Base-by-base conservation (phyloP, 306 rosid genomes). In the Quercus variabilis region DNA sequence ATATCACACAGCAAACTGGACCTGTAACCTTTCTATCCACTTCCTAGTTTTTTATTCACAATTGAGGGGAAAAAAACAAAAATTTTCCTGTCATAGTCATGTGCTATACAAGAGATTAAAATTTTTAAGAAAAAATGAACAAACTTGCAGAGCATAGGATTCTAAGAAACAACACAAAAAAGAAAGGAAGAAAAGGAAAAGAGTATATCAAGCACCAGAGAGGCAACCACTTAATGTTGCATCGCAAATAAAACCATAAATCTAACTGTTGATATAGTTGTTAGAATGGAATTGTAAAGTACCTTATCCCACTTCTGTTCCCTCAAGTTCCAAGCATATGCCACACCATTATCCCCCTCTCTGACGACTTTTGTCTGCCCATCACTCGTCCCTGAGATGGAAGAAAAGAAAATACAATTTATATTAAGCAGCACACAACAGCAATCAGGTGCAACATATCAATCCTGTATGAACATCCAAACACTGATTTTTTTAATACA, bases 331-430 rank as follows among this genome's bases (percentile, higher is more conserved):
- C 99, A 95, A 31, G 94, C 88, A 90, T 95, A 92, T 55, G 99
- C 99, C 74, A 95, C 91, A 71, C 97, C 99, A 82, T 91, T 92
- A 85, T 95, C 99, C 75, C 98, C 99, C 87, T 95, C 99, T 86
- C 99, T 92, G 68, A 92, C 83, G 69, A 95, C 88, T 78, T 92
- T 95, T 69, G 99, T 94, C 88, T 95, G 99, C 67, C 97, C 99
- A 69, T 92, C 91, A 83, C 88, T 89, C 73, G 95, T 85, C 87
- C 99, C 99, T 95, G 97, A 78, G 79, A 69, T 67, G 81, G 20
- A 80, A 75, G 54, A 54, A 14, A 62, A 78, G 74, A 67, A 76
- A 75, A 55, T 17, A 55, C 31, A 55, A 67, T 6, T 71, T 26
- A 35, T 62, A 74, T 35, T 10, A 80, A 63, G 18, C 20, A 51